Evolutionary conservation across 2,329 filamentous ascomycete genomes (phyloP), one percentile per base, ranked within the genome.

Genomic region (Talaromyces sp.): DNA sequence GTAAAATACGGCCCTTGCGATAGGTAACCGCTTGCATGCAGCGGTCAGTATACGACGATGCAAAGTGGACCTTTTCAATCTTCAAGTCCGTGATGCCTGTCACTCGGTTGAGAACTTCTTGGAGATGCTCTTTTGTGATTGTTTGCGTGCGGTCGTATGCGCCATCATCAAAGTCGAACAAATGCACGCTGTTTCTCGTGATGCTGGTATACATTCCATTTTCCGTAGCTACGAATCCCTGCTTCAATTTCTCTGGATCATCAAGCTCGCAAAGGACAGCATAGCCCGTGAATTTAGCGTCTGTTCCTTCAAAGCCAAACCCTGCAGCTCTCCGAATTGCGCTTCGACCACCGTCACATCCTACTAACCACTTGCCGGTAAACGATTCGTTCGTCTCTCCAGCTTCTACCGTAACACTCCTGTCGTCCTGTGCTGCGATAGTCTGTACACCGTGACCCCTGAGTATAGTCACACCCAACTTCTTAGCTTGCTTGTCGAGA

Each of bases 261-360:
- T 78, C 76, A 3, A 79, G 61, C 5, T 78, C 73, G 61, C 73
- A 75, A 7, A 75, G 65, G 11, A 72, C 71, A 3, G 70, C 67
- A 65, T 79, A 80, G 15, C 74, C 75, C 6, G 75, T 80, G 17
- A 78, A 73, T 53, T 73, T 73, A 10, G 79, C 67, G 19, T 75
- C 74, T 31, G 76, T 78, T 1, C 79, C 79, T 34, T 70, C 68
- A 64, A 80, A 77, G 1, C 72, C 69, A 66, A 81, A 77, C 1
- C 74, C 75, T 0, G 73, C 76, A n/a, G 73, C 69, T 56, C 75
- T 73, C 63, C 80, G 76, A n/a, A 81, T 71, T 3, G 69, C 65
- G 66, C 79, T 81, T 17, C 75, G 75, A 3, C 78, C 79, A 17
- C 79, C 79, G 66, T 82, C 80, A 62, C 79, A 81, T 13, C 80